Conservation (phyloP, 208 protist genomes). For the Wallacemonas sp. region DNA sequence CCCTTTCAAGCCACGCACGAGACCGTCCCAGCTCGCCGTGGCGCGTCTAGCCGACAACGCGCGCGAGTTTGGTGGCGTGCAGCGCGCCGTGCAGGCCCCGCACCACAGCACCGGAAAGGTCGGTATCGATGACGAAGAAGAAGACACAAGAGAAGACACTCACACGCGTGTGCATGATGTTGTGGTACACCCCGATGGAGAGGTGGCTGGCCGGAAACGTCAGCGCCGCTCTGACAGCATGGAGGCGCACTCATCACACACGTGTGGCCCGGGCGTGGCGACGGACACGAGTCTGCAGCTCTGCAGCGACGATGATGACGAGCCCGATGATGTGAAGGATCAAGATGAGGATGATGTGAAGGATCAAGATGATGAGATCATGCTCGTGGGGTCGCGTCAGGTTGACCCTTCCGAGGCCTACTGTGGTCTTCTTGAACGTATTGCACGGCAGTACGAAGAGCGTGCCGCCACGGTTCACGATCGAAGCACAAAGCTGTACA, state of each 20-base stretch:
- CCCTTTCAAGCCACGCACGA: constrained; percentile 43
- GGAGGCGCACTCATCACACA: too few relatives aligned
- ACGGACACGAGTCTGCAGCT: too few relatives aligned
- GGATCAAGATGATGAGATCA: constrained; percentile 31
- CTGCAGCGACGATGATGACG: background rate
- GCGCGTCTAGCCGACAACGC: background rate
- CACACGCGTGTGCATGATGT: too few relatives aligned
- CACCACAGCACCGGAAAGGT: too few relatives aligned
- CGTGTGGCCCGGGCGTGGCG: too few relatives aligned
- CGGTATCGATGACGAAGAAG: too few relatives aligned
- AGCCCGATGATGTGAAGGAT: background rate
- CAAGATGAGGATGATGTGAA: background rate
- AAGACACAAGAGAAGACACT: too few relatives aligned
- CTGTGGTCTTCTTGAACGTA: constrained; percentile 39
- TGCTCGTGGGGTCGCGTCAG: constrained; percentile 44
- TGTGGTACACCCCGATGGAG: too few relatives aligned
- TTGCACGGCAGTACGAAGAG: constrained; percentile 24
- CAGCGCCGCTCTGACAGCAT: too few relatives aligned
- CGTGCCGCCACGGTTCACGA: constrained; percentile 34
- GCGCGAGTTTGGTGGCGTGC: too few relatives aligned
- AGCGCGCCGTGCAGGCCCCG: too few relatives aligned
- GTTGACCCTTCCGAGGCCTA: constrained; percentile 51
- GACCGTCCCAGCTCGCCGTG: constrained; percentile 8
- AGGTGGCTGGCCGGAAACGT: too few relatives aligned
- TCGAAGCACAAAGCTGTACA: constrained; percentile 40